Percentiles rank a stretch among this genome's conserved stretches.
phyloP scores from a whole-genome alignment of 345 rosid species.

The Nephelium lappaceum region DNA sequence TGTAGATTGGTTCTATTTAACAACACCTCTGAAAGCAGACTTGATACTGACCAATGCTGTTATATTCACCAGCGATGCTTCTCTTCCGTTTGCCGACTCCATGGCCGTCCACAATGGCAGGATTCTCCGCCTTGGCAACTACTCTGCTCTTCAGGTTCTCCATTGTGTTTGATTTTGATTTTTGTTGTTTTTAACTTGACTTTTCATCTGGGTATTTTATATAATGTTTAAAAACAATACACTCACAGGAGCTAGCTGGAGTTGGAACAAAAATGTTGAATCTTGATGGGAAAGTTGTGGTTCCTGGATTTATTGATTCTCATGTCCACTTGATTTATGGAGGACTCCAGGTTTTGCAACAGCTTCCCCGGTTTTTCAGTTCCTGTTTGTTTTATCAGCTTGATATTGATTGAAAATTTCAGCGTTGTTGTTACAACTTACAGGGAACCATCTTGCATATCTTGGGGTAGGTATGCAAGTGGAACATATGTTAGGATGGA shows the following conservation, averaged over 20 bases:
- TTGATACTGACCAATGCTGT: slow-evolving; percentile 69
- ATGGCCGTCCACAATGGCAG: slow-evolving; percentile 75
- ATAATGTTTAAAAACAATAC: background rate
- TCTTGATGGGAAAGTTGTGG: slow-evolving; percentile 75
- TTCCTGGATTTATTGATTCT: slow-evolving; percentile 94
- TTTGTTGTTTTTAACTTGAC: background rate
- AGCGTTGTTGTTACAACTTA: background rate
- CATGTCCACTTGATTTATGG: slow-evolving; percentile 79
- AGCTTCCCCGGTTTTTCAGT: background rate
- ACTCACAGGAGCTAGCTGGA: slow-evolving; percentile 58
- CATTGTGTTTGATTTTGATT: background rate
- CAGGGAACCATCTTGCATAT: background rate
- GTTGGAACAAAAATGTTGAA: slow-evolving; percentile 59
- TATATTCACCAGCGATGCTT: slow-evolving; percentile 72
- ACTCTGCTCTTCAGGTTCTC: slow-evolving; percentile 67
- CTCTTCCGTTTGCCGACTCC: slow-evolving; percentile 70
- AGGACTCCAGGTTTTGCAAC: slow-evolving; percentile 70
- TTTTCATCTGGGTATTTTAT: background rate
- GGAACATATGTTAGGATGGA: background rate
- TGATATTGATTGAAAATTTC: background rate
- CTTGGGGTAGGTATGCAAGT: background rate
- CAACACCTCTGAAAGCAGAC: slow-evolving; percentile 50
- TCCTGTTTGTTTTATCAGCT: background rate
- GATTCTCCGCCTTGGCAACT: slow-evolving; percentile 70
- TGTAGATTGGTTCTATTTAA: slow-evolving; percentile 57